Evolutionary conservation across 805 yeast genomes (phyloP), one percentile per base, ranked within the genome.

Genomic region (Spencermartinsiella europaea): DNA sequence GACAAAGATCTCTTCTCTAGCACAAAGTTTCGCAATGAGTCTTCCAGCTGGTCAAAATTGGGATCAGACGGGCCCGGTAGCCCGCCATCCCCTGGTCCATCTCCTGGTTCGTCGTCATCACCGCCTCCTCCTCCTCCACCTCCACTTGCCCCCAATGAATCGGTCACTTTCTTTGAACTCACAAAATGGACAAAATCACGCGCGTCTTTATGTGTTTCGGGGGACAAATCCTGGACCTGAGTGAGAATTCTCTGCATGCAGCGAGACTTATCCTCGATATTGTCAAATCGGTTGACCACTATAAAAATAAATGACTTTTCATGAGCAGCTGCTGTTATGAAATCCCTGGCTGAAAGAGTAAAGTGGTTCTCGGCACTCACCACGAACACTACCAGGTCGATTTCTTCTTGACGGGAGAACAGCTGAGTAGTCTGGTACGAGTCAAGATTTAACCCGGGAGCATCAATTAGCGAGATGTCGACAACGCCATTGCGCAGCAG

Each of bases 281-380:
- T 81, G 67, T 95, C 99, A 64, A 88, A 93, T 60, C 85, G 78
- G 68, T 93, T 95, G 35, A 91, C 95, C 19, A 93, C 98, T 63
- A 93, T 89, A 62, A 95, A 93, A 44, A 93, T 86, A 53, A 90
- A 77, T 51, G 91, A 81, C 67, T 89, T 91, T 58, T 93, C 99
- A 44, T 82, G 81, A 1, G 96, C 89, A 0, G 96, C 95, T 34
- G 86, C 79, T 1, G 91, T 74, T 44, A 93, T 87, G 60, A 93
- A 95, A 60, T 93, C 99, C 55, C 87, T 83, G 0, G 97, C 98
- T 0, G 95, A 85, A 47, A 89, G 70, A 0, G 99, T 93, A 62
- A 93, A 85, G 61, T 93, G 97, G 59, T 93, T 95, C 60, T 90
- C 98, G 0, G 99, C 95, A 63, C 84, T 86, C 2, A 93, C 96